A percentile compares a stretch with the other conserved stretches of the same genome.
Conservation (phyloP, 2,329 filamentous ascomycete genomes). For the Nemania sp. region DNA sequence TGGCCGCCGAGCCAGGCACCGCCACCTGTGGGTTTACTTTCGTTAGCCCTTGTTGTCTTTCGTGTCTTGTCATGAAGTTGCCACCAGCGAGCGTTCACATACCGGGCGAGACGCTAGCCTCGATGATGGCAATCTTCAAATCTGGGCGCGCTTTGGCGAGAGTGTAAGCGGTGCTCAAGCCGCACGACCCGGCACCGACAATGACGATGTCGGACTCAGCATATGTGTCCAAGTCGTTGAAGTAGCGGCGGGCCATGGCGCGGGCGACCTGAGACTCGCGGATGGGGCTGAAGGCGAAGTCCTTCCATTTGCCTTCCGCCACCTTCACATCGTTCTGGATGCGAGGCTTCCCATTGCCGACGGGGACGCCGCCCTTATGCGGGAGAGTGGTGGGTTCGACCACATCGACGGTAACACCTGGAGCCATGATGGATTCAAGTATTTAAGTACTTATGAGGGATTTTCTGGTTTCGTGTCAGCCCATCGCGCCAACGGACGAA, state of each 20-base stretch:
- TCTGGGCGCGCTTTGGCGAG: conserved; percentile 83
- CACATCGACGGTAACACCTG: conserved; percentile 69
- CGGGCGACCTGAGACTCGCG: conserved; percentile 90
- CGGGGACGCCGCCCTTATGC: conserved; percentile 49
- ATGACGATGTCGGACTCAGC: conserved; percentile 95
- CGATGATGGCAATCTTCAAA: conserved; percentile 87
- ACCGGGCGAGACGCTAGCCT: conserved; percentile 78
- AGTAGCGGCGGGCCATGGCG: conserved; percentile 93
- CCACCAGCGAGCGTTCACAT: conserved; percentile 37
- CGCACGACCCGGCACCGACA: conserved; percentile 86
- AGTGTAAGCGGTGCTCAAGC: conserved; percentile 81
- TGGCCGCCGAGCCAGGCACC: conserved; percentile 93
- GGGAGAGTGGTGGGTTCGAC: conserved; percentile 56
- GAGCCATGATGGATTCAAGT: conserved; percentile 68
- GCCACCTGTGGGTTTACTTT: conserved; percentile 58
- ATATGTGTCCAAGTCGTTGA: conserved; percentile 83
- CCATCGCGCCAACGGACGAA: conserved; percentile 38
- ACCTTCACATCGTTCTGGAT: conserved; percentile 60
- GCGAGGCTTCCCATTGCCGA: conserved; percentile 41
- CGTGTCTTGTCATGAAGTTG: not conserved
- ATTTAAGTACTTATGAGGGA: conserved; percentile 26
- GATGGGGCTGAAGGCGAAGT: conserved; percentile 82
- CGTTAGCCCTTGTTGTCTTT: not conserved
- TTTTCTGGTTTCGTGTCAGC: conserved; percentile 40
- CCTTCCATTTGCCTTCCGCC: conserved; percentile 77